Base-by-base conservation (phyloP, 305 asterid genomes). In the Rubia occidens region DNA sequence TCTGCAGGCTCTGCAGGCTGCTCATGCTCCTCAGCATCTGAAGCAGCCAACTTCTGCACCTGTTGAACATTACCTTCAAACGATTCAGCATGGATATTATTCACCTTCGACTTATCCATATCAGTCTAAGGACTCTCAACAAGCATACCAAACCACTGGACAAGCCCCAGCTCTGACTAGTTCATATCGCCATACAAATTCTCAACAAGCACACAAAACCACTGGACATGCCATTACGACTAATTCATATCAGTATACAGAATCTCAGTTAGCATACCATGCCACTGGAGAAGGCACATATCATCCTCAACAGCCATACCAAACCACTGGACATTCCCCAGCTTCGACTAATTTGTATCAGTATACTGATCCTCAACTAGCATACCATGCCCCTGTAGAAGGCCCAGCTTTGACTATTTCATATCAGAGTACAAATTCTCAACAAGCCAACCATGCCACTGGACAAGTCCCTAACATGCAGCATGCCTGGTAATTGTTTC, bases 401-500 rank as follows among this genome's bases (percentile, higher is more conserved):
- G 8, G 21, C 29, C 2, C 60, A 55, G 55, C 55, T 15, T 49
- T 49, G 55, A 49, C 29, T 18, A 55, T 47, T 47, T 11, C 6
- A 47, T 47, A 47, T 47, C 53, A 47, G 53, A 11, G 14, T 47
- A 17, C 53, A 47, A 6, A 47, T 47, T 47, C 53, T 47, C n/a
- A 47, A 47, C 15, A 47, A 13, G 53, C n/a, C n/a, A 11, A 10
- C 49, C 49, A 45, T 35, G 47, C 53, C 14, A 49, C 68, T n/a
- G 59, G 76, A 55, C 72, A 59, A 64, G n/a, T 72, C 75, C 69
- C 51, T 29, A 67, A 43, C 68, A 49, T 60, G 71, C 85, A 78
- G 61, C 77, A 78, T 84, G 43, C 79, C 55, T 81, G 93, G 95
- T 84, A 71, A 67, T 44, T 60, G 66, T 66, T 70, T 66, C 66